Percentiles rank a stretch among this genome's conserved stretches.
These are phyloP conservation scores for Penicillium sp. DNA, from an alignment of 2,329 filamentous ascomycete species.

Conservation along the genomic window DNA sequence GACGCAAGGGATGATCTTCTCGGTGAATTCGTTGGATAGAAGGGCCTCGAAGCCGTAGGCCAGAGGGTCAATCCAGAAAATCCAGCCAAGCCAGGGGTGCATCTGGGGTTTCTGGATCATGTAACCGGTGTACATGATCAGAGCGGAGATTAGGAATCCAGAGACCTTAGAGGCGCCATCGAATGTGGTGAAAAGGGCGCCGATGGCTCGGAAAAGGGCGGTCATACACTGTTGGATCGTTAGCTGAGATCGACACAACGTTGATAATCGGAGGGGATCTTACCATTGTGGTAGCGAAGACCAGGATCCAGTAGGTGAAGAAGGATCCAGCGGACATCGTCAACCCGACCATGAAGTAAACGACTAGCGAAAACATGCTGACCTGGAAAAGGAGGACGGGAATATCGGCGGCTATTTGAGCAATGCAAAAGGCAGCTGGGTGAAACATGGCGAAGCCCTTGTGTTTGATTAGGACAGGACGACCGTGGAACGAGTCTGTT, in stretches of 20 bases:
- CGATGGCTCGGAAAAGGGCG: slow-evolving; percentile 61
- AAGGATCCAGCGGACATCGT: slow-evolving; percentile 57
- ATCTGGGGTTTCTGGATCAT: slow-evolving; percentile 52
- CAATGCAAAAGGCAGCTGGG: slow-evolving; percentile 48
- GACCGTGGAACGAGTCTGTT: slow-evolving; percentile 15
- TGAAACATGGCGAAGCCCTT: slow-evolving; percentile 16
- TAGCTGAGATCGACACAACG: slow-evolving; percentile 7
- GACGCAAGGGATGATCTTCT: slow-evolving; percentile 41
- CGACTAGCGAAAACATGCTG: slow-evolving; percentile 59
- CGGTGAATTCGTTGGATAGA: slow-evolving; percentile 43
- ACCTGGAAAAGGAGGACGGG: slow-evolving; percentile 65
- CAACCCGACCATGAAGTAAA: slow-evolving; percentile 69
- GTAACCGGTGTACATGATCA: slow-evolving; percentile 49
- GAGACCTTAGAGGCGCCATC: slow-evolving; percentile 62
- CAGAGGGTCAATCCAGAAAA: slow-evolving; percentile 46
- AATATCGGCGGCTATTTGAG: slow-evolving; percentile 54
- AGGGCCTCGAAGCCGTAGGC: slow-evolving; percentile 45
- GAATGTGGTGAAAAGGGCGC: slow-evolving; percentile 61
- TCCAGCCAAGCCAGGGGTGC: slow-evolving; percentile 59
- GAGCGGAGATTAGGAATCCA: slow-evolving; percentile 41
- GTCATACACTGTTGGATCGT: slow-evolving; percentile 55
- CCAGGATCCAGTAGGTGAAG: slow-evolving; percentile 65
- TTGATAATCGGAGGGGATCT: slow-evolving; percentile 18
- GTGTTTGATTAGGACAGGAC: slow-evolving; percentile 16
- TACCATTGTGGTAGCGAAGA: slow-evolving; percentile 58